Evolutionary conservation across 805 yeast genomes (phyloP), one percentile per base, ranked within the genome.

Genomic region (Candida coleopterorum): DNA sequence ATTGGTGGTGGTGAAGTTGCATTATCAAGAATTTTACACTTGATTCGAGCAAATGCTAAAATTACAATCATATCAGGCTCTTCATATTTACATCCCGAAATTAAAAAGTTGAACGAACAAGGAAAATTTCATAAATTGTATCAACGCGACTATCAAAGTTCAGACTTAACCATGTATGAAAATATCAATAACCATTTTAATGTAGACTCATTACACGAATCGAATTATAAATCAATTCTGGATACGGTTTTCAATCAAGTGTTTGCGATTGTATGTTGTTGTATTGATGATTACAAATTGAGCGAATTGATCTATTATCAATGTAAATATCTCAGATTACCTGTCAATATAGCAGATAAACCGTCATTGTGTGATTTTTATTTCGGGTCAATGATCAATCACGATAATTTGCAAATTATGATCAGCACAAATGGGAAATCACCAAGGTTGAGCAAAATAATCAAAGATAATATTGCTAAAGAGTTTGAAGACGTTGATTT

Each of bases 311-410:
- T 85, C 15, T 85, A 80, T 52, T 69, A 74, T 42, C 59, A 62
- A 32, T 58, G 69, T 42, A 62, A 70, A 44, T 47, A 56, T 34
- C 47, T 64, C 29, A 59, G 77, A 39, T 45, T 86, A 55, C 75
- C 77, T 18, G 86, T 83, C 17, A 85, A 85, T 51, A 80, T 85
- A 26, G 95, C 95, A 1, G 95, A 85, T 55, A 82, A 82, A 43
- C 94, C 95, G 3, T 72, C 74, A n/a, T 62, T 77, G 41, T 85
- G 95, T 62, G 95, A 85, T 56, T 85, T 84, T 57, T 85, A 84
- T 61, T 85, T 85, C 56, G 95, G 95, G 1, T 75, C 89, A 17
- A 78, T 81, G 63, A 78, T 75, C 55, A 70, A 84, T 49, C 75
- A 74, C 44, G 93, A 89, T 11, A 75, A 79, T 11, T 61, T 85